Evolutionary conservation across 2,329 filamentous ascomycete genomes (phyloP).

Genomic region (Penicillium sp.): DNA sequence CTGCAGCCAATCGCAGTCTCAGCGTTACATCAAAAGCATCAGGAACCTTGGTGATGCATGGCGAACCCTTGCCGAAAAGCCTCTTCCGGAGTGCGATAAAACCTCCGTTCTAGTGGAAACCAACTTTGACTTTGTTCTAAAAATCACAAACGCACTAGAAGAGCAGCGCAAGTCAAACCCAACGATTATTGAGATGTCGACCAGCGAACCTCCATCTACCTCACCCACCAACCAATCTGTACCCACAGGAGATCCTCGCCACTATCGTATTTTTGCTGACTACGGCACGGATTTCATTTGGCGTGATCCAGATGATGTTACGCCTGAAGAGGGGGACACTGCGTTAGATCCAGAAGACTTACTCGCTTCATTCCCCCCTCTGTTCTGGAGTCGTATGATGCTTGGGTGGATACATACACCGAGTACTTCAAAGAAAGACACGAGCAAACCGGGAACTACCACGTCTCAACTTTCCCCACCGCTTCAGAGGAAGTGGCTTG

Average conservation of each 20-base stretch:
- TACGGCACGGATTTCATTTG: constrained; percentile 20
- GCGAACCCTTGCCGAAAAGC: constrained; percentile 10
- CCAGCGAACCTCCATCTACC: background rate
- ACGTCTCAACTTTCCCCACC: constrained; percentile 9
- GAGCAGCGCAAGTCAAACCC: constrained; percentile 1
- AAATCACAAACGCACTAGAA: constrained; percentile 6
- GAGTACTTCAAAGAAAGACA: constrained; percentile 9
- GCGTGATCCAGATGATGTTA: constrained; percentile 10
- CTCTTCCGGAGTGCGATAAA: constrained; percentile 1
- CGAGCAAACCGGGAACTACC: constrained; percentile 7
- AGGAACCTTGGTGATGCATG: constrained; percentile 16
- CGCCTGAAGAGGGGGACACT: constrained; percentile 2
- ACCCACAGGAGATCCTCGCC: background rate
- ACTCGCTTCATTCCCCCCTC: constrained; percentile 8
- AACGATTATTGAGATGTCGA: constrained; percentile 5
- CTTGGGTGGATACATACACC: constrained; percentile 19
- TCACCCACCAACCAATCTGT: background rate
- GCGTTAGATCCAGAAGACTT: constrained; percentile 1
- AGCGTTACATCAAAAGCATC: constrained; percentile 15
- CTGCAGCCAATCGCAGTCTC: constrained; percentile 12
- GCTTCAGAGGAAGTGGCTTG: constrained; percentile 17
- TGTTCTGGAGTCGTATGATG: constrained; percentile 13
- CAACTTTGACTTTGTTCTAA: constrained; percentile 13
- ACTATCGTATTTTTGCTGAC: constrained; percentile 22
- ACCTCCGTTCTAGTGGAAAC: constrained; percentile 8